phyloP scores from a whole-genome alignment of 2,329 filamentous ascomycete species.

The Fusarium setosum region DNA sequence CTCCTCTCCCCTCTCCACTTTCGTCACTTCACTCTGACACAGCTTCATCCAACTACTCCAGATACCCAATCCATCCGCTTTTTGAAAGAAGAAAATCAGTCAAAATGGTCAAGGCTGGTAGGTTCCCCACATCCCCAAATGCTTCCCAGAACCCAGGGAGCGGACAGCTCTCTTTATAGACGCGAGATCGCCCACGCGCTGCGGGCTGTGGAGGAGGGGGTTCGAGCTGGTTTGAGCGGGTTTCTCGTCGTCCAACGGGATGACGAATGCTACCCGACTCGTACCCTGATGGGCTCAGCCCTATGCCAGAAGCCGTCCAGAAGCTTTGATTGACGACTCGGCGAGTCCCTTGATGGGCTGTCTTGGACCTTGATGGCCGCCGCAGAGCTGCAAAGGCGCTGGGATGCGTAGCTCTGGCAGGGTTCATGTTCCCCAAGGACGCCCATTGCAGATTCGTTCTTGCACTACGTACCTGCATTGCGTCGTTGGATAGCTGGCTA shows the following conservation, averaged over 20 bases:
- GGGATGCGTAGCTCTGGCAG: constrained; percentile 4
- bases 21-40: constrained; percentile 30
- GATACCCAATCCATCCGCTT: constrained; percentile 21
- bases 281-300: constrained; percentile 58
- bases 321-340: constrained; percentile 12
- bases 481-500: too few species aligned
- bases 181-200: constrained; percentile 22
- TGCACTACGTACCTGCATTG: too few species aligned
- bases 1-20: constrained; percentile 38
- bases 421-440: constrained; percentile 5
- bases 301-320: constrained; percentile 15
- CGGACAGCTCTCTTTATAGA: constrained; percentile 44
- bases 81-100: constrained; percentile 56
- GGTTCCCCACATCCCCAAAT: constrained; percentile 46
- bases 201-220: constrained; percentile 29
- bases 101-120: constrained; percentile 99
- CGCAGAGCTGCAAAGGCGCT: constrained; percentile 6
- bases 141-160: constrained; percentile 7
- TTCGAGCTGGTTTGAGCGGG: constrained; percentile 70
- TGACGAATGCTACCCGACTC: constrained; percentile 33
- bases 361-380: constrained; percentile 8
- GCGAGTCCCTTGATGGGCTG: constrained; percentile 49
- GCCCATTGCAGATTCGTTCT: background rate
- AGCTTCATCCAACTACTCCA: constrained; percentile 28
- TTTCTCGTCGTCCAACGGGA: constrained; percentile 53